Conservation (phyloP, 2,329 filamentous ascomycete genomes). For the Colletotrichum nymphaeae region DNA sequence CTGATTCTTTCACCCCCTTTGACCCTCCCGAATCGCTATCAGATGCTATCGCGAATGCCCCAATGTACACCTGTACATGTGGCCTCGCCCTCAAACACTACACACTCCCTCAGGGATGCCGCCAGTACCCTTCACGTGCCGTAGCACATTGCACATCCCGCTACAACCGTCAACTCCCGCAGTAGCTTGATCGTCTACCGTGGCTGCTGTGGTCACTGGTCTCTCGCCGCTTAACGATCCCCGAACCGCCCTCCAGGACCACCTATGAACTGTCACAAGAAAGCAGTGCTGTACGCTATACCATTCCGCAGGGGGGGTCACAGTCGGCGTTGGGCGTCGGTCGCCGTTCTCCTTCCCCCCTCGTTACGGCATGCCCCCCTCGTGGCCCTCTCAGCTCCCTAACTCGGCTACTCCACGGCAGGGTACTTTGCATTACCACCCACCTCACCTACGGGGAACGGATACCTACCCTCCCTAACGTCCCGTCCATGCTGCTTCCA, state of each 20-base stretch:
- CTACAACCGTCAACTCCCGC: neutral
- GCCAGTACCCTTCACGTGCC: slow-evolving; percentile 1
- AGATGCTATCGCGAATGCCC: neutral
- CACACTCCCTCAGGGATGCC: neutral
- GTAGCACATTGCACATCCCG: neutral
- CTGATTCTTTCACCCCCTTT: neutral
- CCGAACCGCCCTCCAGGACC: neutral
- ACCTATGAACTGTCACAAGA: neutral
- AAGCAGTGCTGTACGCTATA: neutral
- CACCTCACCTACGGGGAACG: neutral
- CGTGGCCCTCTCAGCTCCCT: neutral
- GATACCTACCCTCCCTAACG: no score
- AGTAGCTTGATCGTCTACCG: neutral
- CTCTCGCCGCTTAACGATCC: slow-evolving; percentile 6
- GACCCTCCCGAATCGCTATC: neutral
- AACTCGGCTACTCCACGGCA: neutral
- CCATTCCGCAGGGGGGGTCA: neutral
- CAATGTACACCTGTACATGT: neutral
- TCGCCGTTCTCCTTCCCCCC: neutral
- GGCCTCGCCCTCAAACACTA: neutral
- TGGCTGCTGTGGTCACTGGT: neutral
- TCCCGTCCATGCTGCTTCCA: no score
- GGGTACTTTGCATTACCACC: neutral
- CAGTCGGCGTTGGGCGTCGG: neutral
- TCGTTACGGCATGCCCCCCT: neutral